Evolutionary conservation across 2,329 filamentous ascomycete genomes (phyloP), one percentile per base, ranked within the genome.

Genomic region (Chaetomiaceae sp.): DNA sequence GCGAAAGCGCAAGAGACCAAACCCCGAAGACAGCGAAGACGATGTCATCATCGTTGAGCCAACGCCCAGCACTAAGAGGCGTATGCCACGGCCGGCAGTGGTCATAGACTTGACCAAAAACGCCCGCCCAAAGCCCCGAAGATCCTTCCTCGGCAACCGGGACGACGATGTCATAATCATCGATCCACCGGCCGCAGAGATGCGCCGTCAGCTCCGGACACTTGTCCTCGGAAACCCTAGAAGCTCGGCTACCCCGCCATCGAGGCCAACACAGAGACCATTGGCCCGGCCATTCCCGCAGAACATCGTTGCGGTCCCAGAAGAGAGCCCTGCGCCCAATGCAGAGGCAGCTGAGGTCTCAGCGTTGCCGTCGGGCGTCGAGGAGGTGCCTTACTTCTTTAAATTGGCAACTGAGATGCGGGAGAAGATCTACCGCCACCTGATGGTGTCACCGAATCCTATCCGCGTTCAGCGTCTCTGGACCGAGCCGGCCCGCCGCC

Each of bases 381-480:
- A 44, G 21, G 19, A 42, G 2, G n/a, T 39, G 5, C 23, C 38
- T 3, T 14, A 44, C 34, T 44, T 55, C 31, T 52, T 70, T 19
- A 57, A 66, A 0, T 9, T 55, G 2, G 21, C 53, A 7, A 21
- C 19, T 19, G 68, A 71, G 58, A 50, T 70, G 21, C 63, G 63
- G 5, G 60, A 68, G 21, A 57, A 61, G 48, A 68, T 72, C 6
- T 62, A 67, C 16, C 55, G 64, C 4, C 47, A 64, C 31, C 27
- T 68, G 10, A 62, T 71, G 8, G 41, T 65, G 9, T 62, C 62
- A 10, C 48, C 51, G 0, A 51, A 58, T 5, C 63, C 67, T 1
- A 67, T 71, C 50, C 48, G 42, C 3, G 66, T 70, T 23, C 59
- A 66, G 23, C 31, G 46, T 5, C 62, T 63, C 17, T 72, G 69